phyloP scores from a whole-genome alignment of 345 rosid genomes.

The Ceriops tagal region DNA sequence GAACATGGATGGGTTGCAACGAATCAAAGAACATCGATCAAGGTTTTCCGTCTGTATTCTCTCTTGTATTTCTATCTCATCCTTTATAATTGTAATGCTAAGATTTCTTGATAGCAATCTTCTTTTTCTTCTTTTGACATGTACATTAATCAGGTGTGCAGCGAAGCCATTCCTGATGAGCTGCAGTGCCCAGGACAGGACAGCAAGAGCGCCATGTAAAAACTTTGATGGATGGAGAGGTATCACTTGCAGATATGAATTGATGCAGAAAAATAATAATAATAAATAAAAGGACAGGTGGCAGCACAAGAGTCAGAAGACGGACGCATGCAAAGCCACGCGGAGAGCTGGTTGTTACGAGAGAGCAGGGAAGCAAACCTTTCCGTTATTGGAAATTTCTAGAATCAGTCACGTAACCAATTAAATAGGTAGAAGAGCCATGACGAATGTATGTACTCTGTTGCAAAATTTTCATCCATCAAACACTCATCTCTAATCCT shows the following conservation, averaged over 20 bases:
- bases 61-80: conserved; percentile 1
- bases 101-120: background rate
- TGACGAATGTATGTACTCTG: too few relatives aligned
- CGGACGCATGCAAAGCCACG: too few relatives aligned
- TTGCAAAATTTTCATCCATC: too few relatives aligned
- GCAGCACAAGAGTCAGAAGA: too few relatives aligned
- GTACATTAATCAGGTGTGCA: background rate
- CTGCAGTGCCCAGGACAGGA: background rate
- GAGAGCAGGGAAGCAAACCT: too few relatives aligned
- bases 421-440: too few relatives aligned
- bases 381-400: too few relatives aligned
- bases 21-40: conserved; percentile 2
- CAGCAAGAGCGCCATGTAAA: background rate
- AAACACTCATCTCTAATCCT: too few relatives aligned
- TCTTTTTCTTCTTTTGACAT: background rate
- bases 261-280: too few relatives aligned
- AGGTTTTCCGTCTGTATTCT: background rate
- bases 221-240: background rate
- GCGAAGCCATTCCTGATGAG: background rate
- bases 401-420: too few relatives aligned
- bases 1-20: conserved; percentile 17
- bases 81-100: background rate
- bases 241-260: background rate
- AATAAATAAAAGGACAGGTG: too few relatives aligned
- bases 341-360: too few relatives aligned